A percentile compares a stretch with the other conserved stretches of the same genome.
Conservation (phyloP, 495 filamentous ascomycete species). For the Penicillium crystallinum region DNA sequence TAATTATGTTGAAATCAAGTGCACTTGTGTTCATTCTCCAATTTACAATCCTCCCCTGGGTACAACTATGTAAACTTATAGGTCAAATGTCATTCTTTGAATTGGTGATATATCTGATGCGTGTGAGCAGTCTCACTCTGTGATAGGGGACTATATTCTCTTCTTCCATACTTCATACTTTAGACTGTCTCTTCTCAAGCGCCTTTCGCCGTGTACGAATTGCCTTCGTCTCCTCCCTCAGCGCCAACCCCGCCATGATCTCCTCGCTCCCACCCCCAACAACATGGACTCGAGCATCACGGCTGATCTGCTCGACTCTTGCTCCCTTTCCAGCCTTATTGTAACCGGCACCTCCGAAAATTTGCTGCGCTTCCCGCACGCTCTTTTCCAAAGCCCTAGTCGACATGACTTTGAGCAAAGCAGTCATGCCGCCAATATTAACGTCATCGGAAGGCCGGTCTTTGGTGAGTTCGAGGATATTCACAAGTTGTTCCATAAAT, state of each 20-base stretch:
- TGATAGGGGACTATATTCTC: background rate
- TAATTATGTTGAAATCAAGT: too few species aligned
- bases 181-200: conserved; percentile 29
- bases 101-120: too few species aligned
- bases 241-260: conserved; percentile 49
- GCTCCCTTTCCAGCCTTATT: conserved; percentile 48
- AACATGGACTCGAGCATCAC: conserved; percentile 53
- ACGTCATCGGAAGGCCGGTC: conserved; percentile 30
- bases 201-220: conserved; percentile 28
- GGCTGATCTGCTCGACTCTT: conserved; percentile 51
- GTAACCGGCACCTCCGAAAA: conserved; percentile 55
- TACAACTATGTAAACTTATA: too few species aligned
- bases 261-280: conserved; percentile 56
- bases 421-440: conserved; percentile 46
- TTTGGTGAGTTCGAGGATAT: conserved; percentile 40
- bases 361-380: conserved; percentile 56
- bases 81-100: too few species aligned
- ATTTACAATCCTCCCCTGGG: too few species aligned
- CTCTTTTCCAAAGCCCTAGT: conserved; percentile 51
- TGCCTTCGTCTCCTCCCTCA: conserved; percentile 41
- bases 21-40: too few species aligned
- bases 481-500: conserved; percentile 45
- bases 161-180: conserved; percentile 27
- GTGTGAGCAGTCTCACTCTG: too few species aligned
- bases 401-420: conserved; percentile 49